Evolutionary conservation across 306 rosid genomes (phyloP).

Genomic region (Cyclanthera cordifolia): DNA sequence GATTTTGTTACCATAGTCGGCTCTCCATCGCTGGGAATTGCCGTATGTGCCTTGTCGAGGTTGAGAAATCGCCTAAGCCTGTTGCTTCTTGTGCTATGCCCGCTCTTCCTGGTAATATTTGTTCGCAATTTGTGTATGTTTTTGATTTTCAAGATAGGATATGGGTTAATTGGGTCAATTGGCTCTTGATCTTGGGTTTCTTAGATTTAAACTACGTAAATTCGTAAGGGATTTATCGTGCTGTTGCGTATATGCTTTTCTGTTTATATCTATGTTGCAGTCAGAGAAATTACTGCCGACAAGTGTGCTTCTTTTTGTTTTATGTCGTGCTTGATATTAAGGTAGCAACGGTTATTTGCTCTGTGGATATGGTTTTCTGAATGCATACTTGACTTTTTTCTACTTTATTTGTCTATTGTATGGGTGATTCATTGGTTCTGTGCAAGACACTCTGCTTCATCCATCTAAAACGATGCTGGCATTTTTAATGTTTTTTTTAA

Average conservation of each 20-base stretch:
- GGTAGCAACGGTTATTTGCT: background rate
- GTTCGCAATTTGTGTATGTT: background rate
- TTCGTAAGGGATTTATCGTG: background rate
- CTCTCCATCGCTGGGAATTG: slow-evolving; percentile 91
- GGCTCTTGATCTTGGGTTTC: background rate
- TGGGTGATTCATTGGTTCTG: background rate
- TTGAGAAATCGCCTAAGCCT: slow-evolving; percentile 98
- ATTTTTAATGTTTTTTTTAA: background rate
- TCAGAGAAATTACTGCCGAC: no score
- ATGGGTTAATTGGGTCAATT: background rate
- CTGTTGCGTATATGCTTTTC: background rate
- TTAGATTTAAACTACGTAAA: background rate
- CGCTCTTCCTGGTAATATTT: slow-evolving; percentile 76
- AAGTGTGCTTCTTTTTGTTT: no score
- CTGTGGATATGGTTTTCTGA: no score
- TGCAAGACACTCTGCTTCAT: background rate
- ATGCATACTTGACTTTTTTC: no score
- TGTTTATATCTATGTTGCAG: background rate
- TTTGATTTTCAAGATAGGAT: background rate
- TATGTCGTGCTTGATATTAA: background rate
- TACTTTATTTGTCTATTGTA: no score
- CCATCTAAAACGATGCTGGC: background rate
- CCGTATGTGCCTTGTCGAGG: slow-evolving; percentile 99
- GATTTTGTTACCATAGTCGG: slow-evolving; percentile 86
- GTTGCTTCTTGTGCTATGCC: slow-evolving; percentile 99